Evolutionary conservation across 352 stramenopile species (phyloP), one percentile per base, ranked within the genome.

Genomic region (Phytopythium helicoides): DNA sequence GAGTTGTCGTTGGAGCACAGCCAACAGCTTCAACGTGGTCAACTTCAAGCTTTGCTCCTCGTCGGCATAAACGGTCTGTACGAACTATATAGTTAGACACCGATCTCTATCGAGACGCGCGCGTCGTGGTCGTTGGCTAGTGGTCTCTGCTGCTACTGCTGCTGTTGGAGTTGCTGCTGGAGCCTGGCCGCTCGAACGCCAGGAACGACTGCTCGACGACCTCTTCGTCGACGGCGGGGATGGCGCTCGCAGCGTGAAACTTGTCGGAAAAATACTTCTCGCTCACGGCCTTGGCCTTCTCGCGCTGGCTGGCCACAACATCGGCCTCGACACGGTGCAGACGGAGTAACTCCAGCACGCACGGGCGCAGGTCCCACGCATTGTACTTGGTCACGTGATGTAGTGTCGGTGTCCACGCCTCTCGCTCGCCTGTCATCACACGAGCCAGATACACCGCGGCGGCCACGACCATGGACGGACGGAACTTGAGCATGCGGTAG

Each of bases 341-440:
- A 16, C 66, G 72, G 40, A 73, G 66, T n/a, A 93, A 64, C 41
- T 87, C 75, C 37, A 81, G 53, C 23, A 92, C 58, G 60, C 83
- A 93, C 31, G 76, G 68, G 37, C 83, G 60, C 33, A 93, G 52
- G 38, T 93, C 74, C 56, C 70, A 67, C 23, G 78, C 64, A 47
- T 87, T 93, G 62, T 87, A 93, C 71, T 76, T 66, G 18, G 78
- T 83, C 34, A 86, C 77, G 50, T 93, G 82, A 52, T 93, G 81
- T 16, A 93, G 62, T 47, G 81, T 93, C n/a, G 83, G 83, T 6
- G 72, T 90, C 83, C 82, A 90, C 5, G 76, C 52, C 37, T 88
- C 67, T 18, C 64, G 58, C 56, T 88, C 79, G 21, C 65, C 66
- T 9, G 74, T 88, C 62, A 85, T 86, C 33, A 93, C 35, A 28